A percentile compares a stretch with the other conserved stretches of the same genome.
phyloP scores from a whole-genome alignment of 2,329 filamentous ascomycete genomes.

The Talaromyces sp. region DNA sequence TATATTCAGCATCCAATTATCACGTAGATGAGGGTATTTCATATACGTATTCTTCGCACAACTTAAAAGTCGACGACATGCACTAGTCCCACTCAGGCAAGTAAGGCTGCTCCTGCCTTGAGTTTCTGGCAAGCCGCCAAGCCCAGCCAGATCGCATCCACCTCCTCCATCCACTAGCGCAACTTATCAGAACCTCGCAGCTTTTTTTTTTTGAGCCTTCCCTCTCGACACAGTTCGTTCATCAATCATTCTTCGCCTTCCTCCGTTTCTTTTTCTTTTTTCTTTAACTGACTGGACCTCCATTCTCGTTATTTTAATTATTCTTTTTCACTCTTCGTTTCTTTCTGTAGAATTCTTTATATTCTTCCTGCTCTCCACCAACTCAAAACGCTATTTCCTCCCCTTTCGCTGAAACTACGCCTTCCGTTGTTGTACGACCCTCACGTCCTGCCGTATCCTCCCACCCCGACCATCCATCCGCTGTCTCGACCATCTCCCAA shows the following conservation, averaged over 20 bases:
- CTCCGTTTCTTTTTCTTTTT: constrained; percentile 23
- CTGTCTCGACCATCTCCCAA: background rate
- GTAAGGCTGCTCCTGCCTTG: background rate
- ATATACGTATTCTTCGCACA: too few species aligned
- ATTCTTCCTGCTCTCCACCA: constrained; percentile 22
- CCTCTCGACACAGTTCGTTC: background rate
- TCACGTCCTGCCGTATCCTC: background rate
- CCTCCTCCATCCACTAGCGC: constrained; percentile 15
- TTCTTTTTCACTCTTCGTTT: constrained; percentile 10
- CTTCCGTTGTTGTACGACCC: constrained; percentile 10
- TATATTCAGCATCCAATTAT: background rate
- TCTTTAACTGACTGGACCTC: constrained; percentile 25
- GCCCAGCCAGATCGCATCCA: constrained; percentile 16
- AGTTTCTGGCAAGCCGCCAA: constrained; percentile 6
- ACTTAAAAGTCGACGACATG: too few species aligned
- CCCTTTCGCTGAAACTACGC: constrained; percentile 13
- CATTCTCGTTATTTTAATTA: constrained; percentile 18
- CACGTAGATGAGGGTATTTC: too few species aligned
- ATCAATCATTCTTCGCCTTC: constrained; percentile 10
- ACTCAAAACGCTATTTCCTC: constrained; percentile 1
- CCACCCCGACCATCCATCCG: background rate
- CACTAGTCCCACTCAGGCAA: background rate
- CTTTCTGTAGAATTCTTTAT: constrained; percentile 26
- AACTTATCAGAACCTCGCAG: constrained; percentile 17
- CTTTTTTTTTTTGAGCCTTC: constrained; percentile 14